Conservation (phyloP, 108 stramenopile species). For the Hondaea fermentalgiana region DNA sequence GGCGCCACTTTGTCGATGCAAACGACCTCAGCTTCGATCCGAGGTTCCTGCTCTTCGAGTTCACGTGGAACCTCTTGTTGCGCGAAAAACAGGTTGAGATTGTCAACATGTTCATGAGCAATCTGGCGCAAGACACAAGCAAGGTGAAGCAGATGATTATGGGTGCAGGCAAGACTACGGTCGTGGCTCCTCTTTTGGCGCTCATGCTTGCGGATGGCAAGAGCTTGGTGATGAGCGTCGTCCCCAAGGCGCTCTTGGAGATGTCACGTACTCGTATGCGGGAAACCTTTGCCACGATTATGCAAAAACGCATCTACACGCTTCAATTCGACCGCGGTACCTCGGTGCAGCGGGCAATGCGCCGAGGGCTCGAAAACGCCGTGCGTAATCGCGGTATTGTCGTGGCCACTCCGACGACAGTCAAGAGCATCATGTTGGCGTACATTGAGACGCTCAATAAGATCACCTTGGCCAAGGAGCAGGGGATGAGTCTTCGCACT, state of each 20-base stretch:
- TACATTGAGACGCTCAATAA: conserved; percentile 18
- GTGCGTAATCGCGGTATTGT: conserved; percentile 27
- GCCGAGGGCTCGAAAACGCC: neutral
- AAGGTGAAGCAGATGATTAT: conserved; percentile 37
- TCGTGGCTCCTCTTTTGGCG: conserved; percentile 29
- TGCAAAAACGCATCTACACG: neutral
- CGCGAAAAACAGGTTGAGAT: conserved; percentile 32
- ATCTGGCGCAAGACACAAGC: neutral
- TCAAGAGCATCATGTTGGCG: conserved; percentile 28
- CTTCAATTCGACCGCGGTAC: neutral
- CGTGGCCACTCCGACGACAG: conserved; percentile 16
- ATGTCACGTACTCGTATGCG: neutral
- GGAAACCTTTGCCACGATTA: neutral
- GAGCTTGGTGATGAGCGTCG: conserved; percentile 19
- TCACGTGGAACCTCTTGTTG: conserved; percentile 21
- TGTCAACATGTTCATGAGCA: neutral
- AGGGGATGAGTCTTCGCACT: neutral
- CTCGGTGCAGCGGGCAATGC: neutral
- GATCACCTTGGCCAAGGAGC: neutral
- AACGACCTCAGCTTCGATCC: conserved; percentile 12
- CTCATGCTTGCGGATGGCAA: conserved; percentile 33
- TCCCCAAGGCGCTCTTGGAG: conserved; percentile 30
- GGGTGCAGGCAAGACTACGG: conserved; percentile 38
- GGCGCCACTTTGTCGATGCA: conserved; percentile 15
- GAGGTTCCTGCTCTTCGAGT: conserved; percentile 34